Evolutionary conservation across 768 basidiomycete genomes (phyloP).

Genomic region (Mycena polygramma): DNA sequence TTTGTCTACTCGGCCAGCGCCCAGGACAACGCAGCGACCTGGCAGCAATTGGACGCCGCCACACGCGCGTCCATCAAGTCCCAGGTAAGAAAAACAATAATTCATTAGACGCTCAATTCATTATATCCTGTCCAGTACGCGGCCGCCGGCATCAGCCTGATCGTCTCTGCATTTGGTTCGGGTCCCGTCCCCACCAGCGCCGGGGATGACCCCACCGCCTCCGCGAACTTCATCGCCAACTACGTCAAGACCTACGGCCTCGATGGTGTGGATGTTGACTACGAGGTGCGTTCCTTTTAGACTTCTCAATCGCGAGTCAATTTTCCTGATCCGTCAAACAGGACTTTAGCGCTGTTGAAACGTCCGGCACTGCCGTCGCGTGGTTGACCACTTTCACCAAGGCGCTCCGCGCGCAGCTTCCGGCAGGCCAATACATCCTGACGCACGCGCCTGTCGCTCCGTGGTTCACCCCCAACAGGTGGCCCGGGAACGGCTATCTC

Average conservation of each 20-base stretch:
- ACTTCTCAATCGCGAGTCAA: conserved; percentile 9
- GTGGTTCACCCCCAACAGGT: conserved; percentile 29
- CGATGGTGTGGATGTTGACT: conserved; percentile 73
- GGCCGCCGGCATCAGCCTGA: conserved; percentile 66
- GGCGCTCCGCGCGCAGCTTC: conserved; percentile 35
- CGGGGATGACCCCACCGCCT: conserved; percentile 69
- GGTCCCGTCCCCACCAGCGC: conserved; percentile 70
- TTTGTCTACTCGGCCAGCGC: conserved; percentile 28
- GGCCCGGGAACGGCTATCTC: conserved; percentile 21
- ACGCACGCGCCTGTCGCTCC: conserved; percentile 50
- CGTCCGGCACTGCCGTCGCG: conserved; percentile 58
- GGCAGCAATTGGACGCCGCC: conserved; percentile 22
- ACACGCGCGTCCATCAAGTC: conserved; percentile 54
- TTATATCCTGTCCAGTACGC: conserved; percentile 54
- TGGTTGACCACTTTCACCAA: conserved; percentile 51
- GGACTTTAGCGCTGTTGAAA: conserved; percentile 66
- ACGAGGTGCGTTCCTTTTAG: conserved; percentile 52
- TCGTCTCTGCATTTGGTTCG: conserved; percentile 76
- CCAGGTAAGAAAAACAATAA: no score
- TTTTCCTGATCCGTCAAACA: conserved; percentile 39
- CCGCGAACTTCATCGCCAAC: conserved; percentile 69
- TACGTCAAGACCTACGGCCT: conserved; percentile 63
- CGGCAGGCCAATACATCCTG: conserved; percentile 48
- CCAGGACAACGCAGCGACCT: conserved; percentile 28
- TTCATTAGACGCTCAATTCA: no score